phyloP scores from a whole-genome alignment of 75 land plant genomes.

The Pinus tabuliformis region DNA sequence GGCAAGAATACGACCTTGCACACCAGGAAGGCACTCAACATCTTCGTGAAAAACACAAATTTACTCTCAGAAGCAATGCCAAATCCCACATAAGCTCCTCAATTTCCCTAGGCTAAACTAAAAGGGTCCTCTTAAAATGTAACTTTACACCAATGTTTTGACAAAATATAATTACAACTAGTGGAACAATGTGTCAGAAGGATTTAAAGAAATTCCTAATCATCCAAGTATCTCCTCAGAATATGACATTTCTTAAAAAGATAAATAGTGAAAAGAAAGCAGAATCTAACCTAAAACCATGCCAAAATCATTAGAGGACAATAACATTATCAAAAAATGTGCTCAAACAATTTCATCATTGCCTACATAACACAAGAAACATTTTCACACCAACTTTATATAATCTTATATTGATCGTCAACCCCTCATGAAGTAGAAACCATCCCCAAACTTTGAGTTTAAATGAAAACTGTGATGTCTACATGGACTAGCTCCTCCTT shows the following conservation, averaged over 20 bases:
- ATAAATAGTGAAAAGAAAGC: not conserved
- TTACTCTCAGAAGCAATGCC: too few relatives aligned
- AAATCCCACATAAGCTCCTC: not conserved
- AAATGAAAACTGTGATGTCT: not conserved
- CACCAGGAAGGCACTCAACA: too few relatives aligned
- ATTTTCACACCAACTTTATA: not conserved
- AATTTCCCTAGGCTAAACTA: not conserved
- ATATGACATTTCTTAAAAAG: not conserved
- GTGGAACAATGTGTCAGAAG: not conserved
- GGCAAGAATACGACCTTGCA: too few relatives aligned
- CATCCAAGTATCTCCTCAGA: not conserved
- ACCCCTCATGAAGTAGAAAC: not conserved
- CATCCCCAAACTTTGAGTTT: not conserved
- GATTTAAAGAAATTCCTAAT: not conserved
- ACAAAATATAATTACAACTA: not conserved
- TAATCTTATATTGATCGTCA: not conserved
- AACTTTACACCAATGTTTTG: not conserved
- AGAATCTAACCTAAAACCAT: not conserved
- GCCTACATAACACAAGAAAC: not conserved
- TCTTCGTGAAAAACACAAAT: too few relatives aligned
- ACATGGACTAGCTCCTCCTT: not conserved
- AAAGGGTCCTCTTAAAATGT: not conserved
- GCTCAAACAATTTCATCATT: not conserved
- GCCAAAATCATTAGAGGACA: not conserved
- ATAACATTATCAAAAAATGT: not conserved